phyloP scores from a whole-genome alignment of 192 early-diverging fungal species.

The Globomyces pollinis-pini region DNA sequence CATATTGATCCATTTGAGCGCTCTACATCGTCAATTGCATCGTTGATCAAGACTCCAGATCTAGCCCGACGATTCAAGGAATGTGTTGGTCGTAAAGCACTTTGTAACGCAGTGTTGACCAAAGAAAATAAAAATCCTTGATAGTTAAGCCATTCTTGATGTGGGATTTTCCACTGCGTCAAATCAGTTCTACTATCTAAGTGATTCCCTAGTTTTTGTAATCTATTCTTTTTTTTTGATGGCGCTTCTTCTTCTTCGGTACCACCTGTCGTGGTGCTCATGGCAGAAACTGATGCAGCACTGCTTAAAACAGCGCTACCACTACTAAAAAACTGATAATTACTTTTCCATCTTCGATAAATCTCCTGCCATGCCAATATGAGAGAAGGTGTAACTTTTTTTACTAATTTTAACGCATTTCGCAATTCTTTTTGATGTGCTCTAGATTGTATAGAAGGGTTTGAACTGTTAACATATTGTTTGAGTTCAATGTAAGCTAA shows the following conservation, averaged over 20 bases:
- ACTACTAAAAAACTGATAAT: conserved; percentile 17
- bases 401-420: conserved; percentile 43
- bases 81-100: neutral
- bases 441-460: neutral
- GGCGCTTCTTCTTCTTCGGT: neutral
- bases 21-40: neutral
- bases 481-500: conserved; percentile 59
- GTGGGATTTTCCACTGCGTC: neutral
- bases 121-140: conserved; percentile 75
- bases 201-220: neutral
- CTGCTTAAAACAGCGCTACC: neutral
- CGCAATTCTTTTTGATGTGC: conserved; percentile 62
- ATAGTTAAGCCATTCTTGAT: conserved; percentile 66
- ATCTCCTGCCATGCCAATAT: conserved; percentile 78
- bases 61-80: neutral
- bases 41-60: too few species aligned
- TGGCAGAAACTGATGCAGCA: neutral
- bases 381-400: conserved; percentile 61
- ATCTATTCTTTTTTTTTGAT: neutral
- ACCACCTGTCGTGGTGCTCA: too few species aligned
- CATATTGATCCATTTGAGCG: neutral
- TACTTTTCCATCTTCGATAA: conserved; percentile 63
- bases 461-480: neutral
- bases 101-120: conserved; percentile 59
- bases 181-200: conserved; percentile 3